Base-by-base conservation (phyloP, 2,329 filamentous ascomycete genomes). In the Cladosporium velox region DNA sequence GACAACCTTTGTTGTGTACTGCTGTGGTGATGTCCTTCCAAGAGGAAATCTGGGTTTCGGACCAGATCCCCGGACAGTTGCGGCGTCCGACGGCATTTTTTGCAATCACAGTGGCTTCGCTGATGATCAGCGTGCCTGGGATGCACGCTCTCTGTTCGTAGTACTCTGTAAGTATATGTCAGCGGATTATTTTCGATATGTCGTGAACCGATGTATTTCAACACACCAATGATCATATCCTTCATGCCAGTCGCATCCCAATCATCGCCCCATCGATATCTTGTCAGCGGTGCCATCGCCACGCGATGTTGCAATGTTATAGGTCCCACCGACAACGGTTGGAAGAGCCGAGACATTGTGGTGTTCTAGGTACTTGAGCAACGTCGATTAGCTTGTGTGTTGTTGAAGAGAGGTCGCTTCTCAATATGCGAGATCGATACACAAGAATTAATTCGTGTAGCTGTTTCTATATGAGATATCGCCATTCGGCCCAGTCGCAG, bases 201-300 rank as follows among this genome's bases (percentile, higher is more conserved):
- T 84, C 81, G 21, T 7, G 11, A 21, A 28, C 67, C 44, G 66
- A 61, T 14, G 67, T 14, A 54, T 32, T 67, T 68, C 41, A 72
- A 15, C 55, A 28, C 71, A 64, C 61, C 61, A 34, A 52, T 64
- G 18, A 44, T 64, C 61, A 57, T 47, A 14, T 30, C n/a, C 26
- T 41, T 47, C 34, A 28, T 60, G 4, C 32, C 61, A 26, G 24
- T 32, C 18, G 61, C 24, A 12, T 55, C 30, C 61, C 61, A 68
- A 65, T 84, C 77, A 64, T 86, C 79, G 58, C 76, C 73, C 55
- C 79, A 79, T 57, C 80, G 76, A 74, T 79, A 80, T 51, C 81
- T 77, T n/a, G 86, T 87, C 65, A 89, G 76, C 2, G 87, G 86
- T 0, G 86, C 83, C 79, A 89, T 82, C 49, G 80, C 82, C 44